phyloP scores from a whole-genome alignment of 805 yeast species.

The Starmerella ratchasimensis region DNA sequence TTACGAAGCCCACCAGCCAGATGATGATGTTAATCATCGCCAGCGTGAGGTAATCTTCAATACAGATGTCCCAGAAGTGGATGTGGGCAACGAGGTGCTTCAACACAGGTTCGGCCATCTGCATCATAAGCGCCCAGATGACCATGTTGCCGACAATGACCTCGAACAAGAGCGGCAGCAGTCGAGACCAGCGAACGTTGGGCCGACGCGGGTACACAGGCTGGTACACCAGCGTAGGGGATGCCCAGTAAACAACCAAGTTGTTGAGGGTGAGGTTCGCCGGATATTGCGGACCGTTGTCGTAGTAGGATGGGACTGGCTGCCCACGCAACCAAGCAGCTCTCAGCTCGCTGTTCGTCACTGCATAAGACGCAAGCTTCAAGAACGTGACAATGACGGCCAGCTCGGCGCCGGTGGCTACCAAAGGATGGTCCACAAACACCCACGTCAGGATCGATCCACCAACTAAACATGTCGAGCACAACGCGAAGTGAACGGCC shows the following conservation, averaged over 20 bases:
- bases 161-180: constrained; percentile 28
- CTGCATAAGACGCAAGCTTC: constrained; percentile 32
- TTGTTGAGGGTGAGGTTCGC: constrained; percentile 28
- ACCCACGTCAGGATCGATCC: constrained; percentile 20
- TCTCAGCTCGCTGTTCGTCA: constrained; percentile 35
- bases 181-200: constrained; percentile 24
- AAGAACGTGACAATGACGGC: constrained; percentile 31
- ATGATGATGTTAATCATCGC: constrained; percentile 31
- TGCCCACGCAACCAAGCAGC: constrained; percentile 20
- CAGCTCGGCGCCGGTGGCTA: constrained; percentile 33
- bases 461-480: constrained; percentile 10
- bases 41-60: constrained; percentile 29
- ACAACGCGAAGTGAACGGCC: constrained; percentile 26
- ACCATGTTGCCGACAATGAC: constrained; percentile 25
- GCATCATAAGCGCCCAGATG: constrained; percentile 30
- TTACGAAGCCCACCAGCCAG: constrained; percentile 34
- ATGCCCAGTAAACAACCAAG: constrained; percentile 31
- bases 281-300: constrained; percentile 28
- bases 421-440: constrained; percentile 29
- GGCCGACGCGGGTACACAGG: constrained; percentile 34
- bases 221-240: constrained; percentile 37
- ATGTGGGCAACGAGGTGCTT: constrained; percentile 25
- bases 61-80: constrained; percentile 19
- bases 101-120: constrained; percentile 34
- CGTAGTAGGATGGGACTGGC: constrained; percentile 27